These are phyloP conservation scores for Pavlovales sp. DNA, from an alignment of 208 protist species.

Conservation along the genomic window DNA sequence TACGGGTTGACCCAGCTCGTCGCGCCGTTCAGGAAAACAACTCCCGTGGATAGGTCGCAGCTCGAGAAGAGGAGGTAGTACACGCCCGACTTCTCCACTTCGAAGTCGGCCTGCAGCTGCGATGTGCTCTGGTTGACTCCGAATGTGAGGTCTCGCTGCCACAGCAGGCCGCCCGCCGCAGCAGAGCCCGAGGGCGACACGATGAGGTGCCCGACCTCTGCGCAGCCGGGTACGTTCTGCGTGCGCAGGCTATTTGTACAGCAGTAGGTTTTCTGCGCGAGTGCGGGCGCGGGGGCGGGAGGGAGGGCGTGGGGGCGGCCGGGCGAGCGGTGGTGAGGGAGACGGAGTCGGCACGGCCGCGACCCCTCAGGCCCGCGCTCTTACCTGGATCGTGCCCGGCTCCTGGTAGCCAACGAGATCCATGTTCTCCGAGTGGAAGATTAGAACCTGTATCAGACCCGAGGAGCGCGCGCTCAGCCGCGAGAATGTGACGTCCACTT, in stretches of 20 bases:
- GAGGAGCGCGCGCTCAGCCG: not conserved
- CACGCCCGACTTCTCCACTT: not conserved
- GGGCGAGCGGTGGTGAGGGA: too few species aligned
- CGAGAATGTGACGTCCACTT: not conserved
- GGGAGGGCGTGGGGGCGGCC: too few species aligned
- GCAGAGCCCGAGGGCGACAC: not conserved
- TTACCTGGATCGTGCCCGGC: not conserved
- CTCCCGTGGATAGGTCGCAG: not conserved
- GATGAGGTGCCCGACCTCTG: not conserved
- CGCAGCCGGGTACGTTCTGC: not conserved
- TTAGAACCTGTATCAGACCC: slow-evolving; percentile 8
- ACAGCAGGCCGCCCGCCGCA: not conserved
- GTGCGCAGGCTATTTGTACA: not conserved
- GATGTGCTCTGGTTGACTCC: not conserved
- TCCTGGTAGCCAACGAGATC: not conserved
- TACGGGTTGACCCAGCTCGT: slow-evolving; percentile 19
- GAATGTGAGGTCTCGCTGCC: slow-evolving; percentile 10
- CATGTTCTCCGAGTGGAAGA: slow-evolving; percentile 7
- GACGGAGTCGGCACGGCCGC: too few species aligned
- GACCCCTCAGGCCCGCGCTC: too few species aligned
- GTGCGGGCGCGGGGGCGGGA: too few species aligned
- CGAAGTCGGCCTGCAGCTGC: not conserved
- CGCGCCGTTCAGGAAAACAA: not conserved
- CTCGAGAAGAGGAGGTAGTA: slow-evolving; percentile 16
- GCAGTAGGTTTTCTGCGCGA: slow-evolving; percentile 5